phyloP scores from a whole-genome alignment of 208 protist genomes.

The Spongospora subterranea region DNA sequence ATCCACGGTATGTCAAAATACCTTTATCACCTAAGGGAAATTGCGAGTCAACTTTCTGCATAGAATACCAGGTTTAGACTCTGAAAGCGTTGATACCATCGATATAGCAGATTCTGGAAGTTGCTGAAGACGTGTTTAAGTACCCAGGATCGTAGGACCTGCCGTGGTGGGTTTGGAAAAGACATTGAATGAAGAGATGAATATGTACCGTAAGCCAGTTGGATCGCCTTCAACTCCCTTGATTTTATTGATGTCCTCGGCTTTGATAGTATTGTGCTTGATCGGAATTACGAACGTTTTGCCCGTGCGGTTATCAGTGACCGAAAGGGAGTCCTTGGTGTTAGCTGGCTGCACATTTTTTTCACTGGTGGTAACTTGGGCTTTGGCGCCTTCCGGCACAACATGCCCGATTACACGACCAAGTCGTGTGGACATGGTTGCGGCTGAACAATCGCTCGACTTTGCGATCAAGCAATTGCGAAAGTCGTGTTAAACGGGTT shows the following conservation, averaged over 20 bases:
- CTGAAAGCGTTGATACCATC: slow-evolving; percentile 57
- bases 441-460: too few species aligned
- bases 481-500: too few species aligned
- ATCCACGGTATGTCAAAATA: slow-evolving; percentile 75
- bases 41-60: background rate
- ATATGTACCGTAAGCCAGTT: background rate
- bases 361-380: background rate
- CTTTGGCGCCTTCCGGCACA: background rate
- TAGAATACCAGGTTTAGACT: too few species aligned
- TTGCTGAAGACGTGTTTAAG: slow-evolving; percentile 63
- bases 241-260: slow-evolving; percentile 11
- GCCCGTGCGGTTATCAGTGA: slow-evolving; percentile 65
- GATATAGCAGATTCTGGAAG: slow-evolving; percentile 64
- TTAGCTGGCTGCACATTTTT: background rate
- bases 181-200: background rate
- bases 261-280: slow-evolving; percentile 42
- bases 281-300: slow-evolving; percentile 56
- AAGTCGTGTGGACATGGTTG: background rate
- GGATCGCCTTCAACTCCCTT: background rate
- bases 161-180: background rate
- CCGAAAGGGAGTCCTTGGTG: background rate
- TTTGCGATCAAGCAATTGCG: too few species aligned
- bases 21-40: slow-evolving; percentile 73
- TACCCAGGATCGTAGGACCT: slow-evolving; percentile 67
- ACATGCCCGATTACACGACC: background rate